Evolutionary conservation across 805 yeast species (phyloP).

Genomic region (Saccharomycopsis sp.): DNA sequence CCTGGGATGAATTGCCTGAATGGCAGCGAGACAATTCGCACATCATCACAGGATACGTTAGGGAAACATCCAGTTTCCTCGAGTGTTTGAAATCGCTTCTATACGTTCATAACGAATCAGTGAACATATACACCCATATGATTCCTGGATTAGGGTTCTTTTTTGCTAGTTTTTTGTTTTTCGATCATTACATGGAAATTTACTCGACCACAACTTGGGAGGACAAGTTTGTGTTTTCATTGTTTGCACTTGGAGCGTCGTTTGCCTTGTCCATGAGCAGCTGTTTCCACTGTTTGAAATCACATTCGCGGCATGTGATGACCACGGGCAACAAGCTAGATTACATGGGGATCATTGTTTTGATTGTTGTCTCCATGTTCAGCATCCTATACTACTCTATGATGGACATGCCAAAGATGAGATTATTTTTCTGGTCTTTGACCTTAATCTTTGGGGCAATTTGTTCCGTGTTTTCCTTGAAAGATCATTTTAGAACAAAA

Average conservation of each 20-base stretch:
- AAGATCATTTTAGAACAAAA: conserved; percentile 57
- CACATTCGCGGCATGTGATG: conserved; percentile 50
- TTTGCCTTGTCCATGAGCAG: conserved; percentile 56
- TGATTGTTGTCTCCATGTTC: conserved; percentile 56
- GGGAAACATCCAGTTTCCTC: conserved; percentile 39
- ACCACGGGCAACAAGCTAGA: conserved; percentile 60
- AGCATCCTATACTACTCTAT: conserved; percentile 41
- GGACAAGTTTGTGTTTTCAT: conserved; percentile 28
- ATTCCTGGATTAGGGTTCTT: conserved; percentile 31
- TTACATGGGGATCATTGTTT: conserved; percentile 63
- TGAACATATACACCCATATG: conserved; percentile 62
- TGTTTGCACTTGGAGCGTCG: conserved; percentile 44
- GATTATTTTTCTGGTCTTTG: conserved; percentile 32
- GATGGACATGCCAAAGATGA: conserved; percentile 34
- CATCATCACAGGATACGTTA: conserved; percentile 56
- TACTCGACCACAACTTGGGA: conserved; percentile 43
- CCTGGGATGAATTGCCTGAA: conserved; percentile 49
- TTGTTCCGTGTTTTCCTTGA: conserved; percentile 57
- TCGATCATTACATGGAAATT: conserved; percentile 30
- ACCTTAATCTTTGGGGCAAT: conserved; percentile 47
- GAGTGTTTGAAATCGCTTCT: conserved; percentile 41
- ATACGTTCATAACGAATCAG: conserved; percentile 61
- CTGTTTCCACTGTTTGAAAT: conserved; percentile 55
- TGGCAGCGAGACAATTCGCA: conserved; percentile 74
- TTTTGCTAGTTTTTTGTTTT: conserved; percentile 26